Base-by-base conservation (phyloP, 2,329 filamentous ascomycete genomes). In the Diaporthe helianthi region DNA sequence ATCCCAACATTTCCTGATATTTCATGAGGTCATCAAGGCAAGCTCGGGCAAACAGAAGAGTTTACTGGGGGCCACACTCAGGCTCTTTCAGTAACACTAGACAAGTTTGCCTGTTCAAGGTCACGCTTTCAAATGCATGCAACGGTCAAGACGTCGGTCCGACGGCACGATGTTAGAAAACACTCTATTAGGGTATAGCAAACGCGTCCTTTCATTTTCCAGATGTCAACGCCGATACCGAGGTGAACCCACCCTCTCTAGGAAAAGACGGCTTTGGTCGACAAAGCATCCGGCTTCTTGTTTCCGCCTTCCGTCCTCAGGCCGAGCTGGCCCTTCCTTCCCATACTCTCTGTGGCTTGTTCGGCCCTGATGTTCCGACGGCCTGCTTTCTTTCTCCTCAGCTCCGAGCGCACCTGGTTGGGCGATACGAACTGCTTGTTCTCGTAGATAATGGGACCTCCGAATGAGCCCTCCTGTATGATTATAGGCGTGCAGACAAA, bases 391-490 rank as follows among this genome's bases (percentile, higher is more conserved):
- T 87, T 85, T 80, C 89, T 84, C 74, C 93, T 86, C 74, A 97
- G 80, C 73, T 98, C 96, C 49, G 93, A 86, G 73, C 96, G 87
- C 73, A 98, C 89, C 82, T 98, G 93, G 87, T 99, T 99, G 12
- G 96, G 96, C 74, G 92, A 96, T 66, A 99, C 93, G 76, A 97
- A 99, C 79, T 97, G 92, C 85, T 93, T 96, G 84, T 98, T 98
- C 85, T 98, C 93, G 82, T 97, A 99, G 77, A 99, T 97, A 73
- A 98, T 93, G 3, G 96, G 95, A 0, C 96, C 96, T 66, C 95
- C 95, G 75, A 99, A 98, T 71, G 92, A 94, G 52, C 93, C 94
- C 79, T 99, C 96, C 75, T 97, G 90, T 74, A 98, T 97, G 69
- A 98, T 90, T 73, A 98, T 98, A 0, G 96, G 95, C 31, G 94